These are phyloP conservation scores for Apophysomyces variabilis DNA, from an alignment of 371 early-diverging fungal species.

Conservation along the genomic window DNA sequence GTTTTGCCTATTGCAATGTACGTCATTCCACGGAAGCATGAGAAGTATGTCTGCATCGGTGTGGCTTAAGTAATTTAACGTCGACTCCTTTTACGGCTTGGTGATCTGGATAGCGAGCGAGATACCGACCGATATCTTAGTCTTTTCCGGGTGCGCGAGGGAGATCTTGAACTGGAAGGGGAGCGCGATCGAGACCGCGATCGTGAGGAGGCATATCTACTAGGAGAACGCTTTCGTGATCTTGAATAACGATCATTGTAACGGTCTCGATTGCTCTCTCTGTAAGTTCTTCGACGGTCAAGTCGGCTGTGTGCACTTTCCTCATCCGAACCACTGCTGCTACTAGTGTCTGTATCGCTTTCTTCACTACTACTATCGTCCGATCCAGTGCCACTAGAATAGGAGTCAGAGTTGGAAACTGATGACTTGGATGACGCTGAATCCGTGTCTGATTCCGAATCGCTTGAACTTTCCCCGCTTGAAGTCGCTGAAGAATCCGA, in stretches of 20 bases:
- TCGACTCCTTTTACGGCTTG: slow-evolving; percentile 4
- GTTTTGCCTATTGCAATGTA: too few species aligned
- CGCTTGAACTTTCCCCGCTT: slow-evolving; percentile 12
- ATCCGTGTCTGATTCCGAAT: slow-evolving; percentile 12
- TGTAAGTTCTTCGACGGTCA: background rate
- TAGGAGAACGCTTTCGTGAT: background rate
- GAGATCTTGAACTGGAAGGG: background rate
- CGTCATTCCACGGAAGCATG: too few species aligned
- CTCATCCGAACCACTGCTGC: slow-evolving; percentile 19
- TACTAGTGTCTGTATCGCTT: slow-evolving; percentile 11
- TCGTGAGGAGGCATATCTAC: background rate
- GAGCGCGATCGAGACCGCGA: background rate
- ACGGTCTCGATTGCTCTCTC: background rate
- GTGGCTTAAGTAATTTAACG: background rate
- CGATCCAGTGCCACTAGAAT: slow-evolving; percentile 8
- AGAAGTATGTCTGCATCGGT: too few species aligned
- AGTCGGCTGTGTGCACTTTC: background rate
- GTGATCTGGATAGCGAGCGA: slow-evolving; percentile 3
- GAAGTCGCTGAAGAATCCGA: slow-evolving; percentile 5
- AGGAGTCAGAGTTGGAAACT: slow-evolving; percentile 19
- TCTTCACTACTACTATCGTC: slow-evolving; percentile 19
- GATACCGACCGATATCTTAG: slow-evolving; percentile 1
- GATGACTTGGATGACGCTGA: slow-evolving; percentile 20
- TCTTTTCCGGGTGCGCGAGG: background rate
- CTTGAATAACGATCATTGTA: background rate